These are phyloP conservation scores for Punica granatum DNA, from an alignment of 345 rosid species.

Conservation along the genomic window DNA sequence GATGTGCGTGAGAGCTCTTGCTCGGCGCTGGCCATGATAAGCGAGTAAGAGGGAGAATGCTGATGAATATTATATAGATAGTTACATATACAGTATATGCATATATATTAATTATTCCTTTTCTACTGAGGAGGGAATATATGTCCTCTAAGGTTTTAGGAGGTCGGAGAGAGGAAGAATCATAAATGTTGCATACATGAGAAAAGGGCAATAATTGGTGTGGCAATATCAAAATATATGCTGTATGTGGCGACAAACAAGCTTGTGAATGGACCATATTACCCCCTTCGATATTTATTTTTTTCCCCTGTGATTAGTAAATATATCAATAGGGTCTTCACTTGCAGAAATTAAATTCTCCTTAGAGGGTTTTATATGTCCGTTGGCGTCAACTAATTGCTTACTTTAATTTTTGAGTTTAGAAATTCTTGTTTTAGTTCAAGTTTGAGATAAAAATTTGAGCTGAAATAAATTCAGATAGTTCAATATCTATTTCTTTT, in stretches of 20 bases:
- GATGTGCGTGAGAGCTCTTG: constrained; percentile 11
- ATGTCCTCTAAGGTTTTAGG: constrained; percentile 1
- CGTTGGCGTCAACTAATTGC: too few species aligned
- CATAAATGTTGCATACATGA: background rate
- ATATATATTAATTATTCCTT: background rate
- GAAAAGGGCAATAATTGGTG: constrained; percentile 4
- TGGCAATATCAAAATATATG: background rate
- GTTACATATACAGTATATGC: background rate
- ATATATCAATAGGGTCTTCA: background rate
- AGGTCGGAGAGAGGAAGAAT: background rate
- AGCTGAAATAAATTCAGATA: too few species aligned
- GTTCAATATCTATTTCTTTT: too few species aligned
- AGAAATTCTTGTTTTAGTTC: too few species aligned
- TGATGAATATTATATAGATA: background rate
- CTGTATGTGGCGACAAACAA: background rate
- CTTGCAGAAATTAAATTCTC: too few species aligned
- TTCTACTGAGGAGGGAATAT: background rate
- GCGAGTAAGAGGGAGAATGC: background rate
- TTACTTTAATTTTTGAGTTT: too few species aligned
- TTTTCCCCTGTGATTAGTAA: background rate
- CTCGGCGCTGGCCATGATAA: constrained; percentile 7
- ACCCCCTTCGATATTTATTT: background rate
- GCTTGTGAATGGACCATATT: background rate
- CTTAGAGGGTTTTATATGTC: too few species aligned
- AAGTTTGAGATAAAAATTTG: too few species aligned